phyloP scores from a whole-genome alignment of 495 filamentous ascomycete genomes.

The Penicillium lividum region DNA sequence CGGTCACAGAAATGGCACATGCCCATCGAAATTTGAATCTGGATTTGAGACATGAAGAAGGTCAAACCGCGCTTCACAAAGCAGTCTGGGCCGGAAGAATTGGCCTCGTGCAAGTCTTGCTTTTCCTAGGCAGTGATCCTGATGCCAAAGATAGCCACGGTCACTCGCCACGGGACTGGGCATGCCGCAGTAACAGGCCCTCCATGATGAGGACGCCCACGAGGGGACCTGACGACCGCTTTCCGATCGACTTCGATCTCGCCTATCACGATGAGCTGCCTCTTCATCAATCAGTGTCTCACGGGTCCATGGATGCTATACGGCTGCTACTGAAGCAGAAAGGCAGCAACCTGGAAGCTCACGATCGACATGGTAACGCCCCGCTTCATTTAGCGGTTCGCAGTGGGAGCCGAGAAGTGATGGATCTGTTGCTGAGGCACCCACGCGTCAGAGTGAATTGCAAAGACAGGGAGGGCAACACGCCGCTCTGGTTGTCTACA shows the following conservation, averaged over 20 bases:
- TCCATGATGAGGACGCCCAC: constrained; percentile 6
- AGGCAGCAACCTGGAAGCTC: not conserved
- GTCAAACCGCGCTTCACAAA: constrained; percentile 11
- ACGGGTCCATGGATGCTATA: constrained; percentile 11
- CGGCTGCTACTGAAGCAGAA: constrained; percentile 11
- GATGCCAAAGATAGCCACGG: constrained; percentile 9
- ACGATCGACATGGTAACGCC: constrained; percentile 13
- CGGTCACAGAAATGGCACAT: not conserved
- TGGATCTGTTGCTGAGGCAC: constrained; percentile 14
- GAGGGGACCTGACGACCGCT: not conserved
- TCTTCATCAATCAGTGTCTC: constrained; percentile 12
- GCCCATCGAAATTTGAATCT: constrained; percentile 1
- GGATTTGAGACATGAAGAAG: constrained; percentile 4
- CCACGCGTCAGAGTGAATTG: constrained; percentile 5
- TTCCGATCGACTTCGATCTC: not conserved
- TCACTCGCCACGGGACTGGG: constrained; percentile 12
- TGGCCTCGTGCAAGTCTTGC: constrained; percentile 11
- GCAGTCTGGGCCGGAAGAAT: constrained; percentile 11
- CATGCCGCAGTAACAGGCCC: constrained; percentile 4
- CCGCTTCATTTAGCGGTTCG: constrained; percentile 16
- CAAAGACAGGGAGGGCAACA: constrained; percentile 13
- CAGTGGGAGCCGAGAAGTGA: constrained; percentile 5
- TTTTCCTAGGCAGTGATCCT: constrained; percentile 10
- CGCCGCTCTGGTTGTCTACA: constrained; percentile 17
- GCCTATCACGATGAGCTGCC: constrained; percentile 11